These are phyloP conservation scores for Yamadazyma trypodendri DNA, from an alignment of 1,139 yeast genomes.

Conservation along the genomic window DNA sequence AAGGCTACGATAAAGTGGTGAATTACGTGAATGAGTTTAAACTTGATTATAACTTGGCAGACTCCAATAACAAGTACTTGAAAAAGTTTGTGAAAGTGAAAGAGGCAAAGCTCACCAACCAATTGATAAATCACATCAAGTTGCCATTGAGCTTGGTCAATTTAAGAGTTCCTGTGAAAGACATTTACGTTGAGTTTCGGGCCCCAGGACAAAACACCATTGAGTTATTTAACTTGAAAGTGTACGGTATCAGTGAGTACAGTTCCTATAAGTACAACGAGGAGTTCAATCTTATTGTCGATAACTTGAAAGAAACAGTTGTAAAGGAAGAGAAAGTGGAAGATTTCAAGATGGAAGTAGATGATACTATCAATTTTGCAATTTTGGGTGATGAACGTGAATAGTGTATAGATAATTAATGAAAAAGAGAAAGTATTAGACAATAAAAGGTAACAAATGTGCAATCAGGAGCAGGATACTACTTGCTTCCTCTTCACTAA, in stretches of 20 bases:
- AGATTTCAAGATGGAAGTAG: background rate
- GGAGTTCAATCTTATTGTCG: slow-evolving; percentile 25
- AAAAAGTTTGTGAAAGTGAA: slow-evolving; percentile 35
- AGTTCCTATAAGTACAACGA: slow-evolving; percentile 27
- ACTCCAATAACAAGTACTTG: slow-evolving; percentile 23
- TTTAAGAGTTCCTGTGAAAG: slow-evolving; percentile 32
- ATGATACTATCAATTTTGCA: background rate
- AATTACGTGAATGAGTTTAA: slow-evolving; percentile 22
- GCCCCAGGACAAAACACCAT: slow-evolving; percentile 18
- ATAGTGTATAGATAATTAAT: background rate
- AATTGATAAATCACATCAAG: slow-evolving; percentile 28
- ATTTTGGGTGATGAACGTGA: slow-evolving; percentile 1
- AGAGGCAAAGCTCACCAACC: slow-evolving; percentile 19
- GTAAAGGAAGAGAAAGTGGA: background rate
- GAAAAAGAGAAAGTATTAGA: no score
- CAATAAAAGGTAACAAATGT: no score
- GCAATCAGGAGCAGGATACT: no score
- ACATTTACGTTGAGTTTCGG: slow-evolving; percentile 35
- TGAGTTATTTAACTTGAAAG: slow-evolving; percentile 32
- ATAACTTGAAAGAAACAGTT: slow-evolving; percentile 14
- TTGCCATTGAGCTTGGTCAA: slow-evolving; percentile 38
- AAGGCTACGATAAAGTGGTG: slow-evolving; percentile 16
- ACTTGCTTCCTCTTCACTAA: no score
- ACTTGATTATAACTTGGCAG: slow-evolving; percentile 8
- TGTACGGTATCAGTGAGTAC: slow-evolving; percentile 39